Base-by-base conservation (phyloP, 768 basidiomycete species). In the Tricholoma flavovirens region DNA sequence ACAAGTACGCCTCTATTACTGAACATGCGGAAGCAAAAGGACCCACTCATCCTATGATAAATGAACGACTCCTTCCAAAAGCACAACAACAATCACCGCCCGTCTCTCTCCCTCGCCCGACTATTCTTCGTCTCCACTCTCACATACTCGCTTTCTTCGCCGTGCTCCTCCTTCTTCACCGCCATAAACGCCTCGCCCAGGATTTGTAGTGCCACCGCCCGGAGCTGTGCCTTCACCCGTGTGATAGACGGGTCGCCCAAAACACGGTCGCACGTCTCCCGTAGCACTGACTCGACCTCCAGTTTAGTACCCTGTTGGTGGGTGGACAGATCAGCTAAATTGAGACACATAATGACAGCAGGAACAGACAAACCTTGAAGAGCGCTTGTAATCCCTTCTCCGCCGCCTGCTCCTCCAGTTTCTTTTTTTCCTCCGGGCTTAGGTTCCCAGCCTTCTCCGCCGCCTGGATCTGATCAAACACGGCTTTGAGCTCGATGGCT, bases 381-480 rank as follows among this genome's bases (percentile, higher is more conserved):
- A 95, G 72, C 1, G 93, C 91, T 62, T 93, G 90, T 1, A 95
- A 69, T 11, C 91, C 93, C 69, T 94, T 95, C 75, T 95, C 93
- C 0, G 93, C 93, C 0, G 93, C 93, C 64, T 93, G 89, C 62
- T 95, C 93, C 66, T 96, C 93, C 1, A 96, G 73, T 55, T 84
- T 82, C 66, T 80, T 84, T 73, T 83, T 87, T 72, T 93, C 90
- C 42, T 93, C 92, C 0, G 86, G 82, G 26, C 74, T 76, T 38
- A 93, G 71, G 56, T 86, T 90, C 1, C 93, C 93, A 2, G 87
- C 84, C 65, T 87, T 86, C 69, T 95, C 93, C 0, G 92, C 93
- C 0, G 90, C 90, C 69, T 91, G 87, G 24, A 96, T 90, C 67
- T 93, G 92, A 67, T 95, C 93, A 55, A 95, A 96, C 0, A 94